These are phyloP conservation scores for Talaromyces borbonicus DNA, from an alignment of 495 filamentous ascomycete species.

Conservation along the genomic window DNA sequence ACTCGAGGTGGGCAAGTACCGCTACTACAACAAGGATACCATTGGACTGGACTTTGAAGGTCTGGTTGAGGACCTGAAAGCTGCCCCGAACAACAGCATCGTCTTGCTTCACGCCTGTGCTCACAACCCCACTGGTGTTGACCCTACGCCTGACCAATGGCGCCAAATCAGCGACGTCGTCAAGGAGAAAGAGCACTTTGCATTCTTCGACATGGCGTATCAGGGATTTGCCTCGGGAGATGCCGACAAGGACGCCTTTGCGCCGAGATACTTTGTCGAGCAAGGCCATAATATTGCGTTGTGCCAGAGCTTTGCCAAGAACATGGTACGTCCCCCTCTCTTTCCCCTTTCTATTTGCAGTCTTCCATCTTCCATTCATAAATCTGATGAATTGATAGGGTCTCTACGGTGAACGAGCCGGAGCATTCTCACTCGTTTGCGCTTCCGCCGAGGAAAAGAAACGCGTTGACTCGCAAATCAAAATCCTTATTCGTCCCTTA, in stretches of 20 bases:
- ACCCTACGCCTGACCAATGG: slow-evolving; percentile 91
- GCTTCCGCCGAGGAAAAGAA: slow-evolving; percentile 83
- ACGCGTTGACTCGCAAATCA: slow-evolving; percentile 93
- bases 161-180: slow-evolving; percentile 80
- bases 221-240: slow-evolving; percentile 94
- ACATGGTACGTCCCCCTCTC: slow-evolving; percentile 60
- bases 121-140: slow-evolving; percentile 97
- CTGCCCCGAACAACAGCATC: slow-evolving; percentile 73
- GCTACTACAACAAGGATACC: slow-evolving; percentile 98
- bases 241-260: slow-evolving; percentile 86
- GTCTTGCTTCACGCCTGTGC: slow-evolving; percentile 95
- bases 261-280: slow-evolving; percentile 81
- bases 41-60: slow-evolving; percentile 97
- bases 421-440: slow-evolving; percentile 89
- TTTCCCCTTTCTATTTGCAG: background rate
- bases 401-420: slow-evolving; percentile 96
- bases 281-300: slow-evolving; percentile 85
- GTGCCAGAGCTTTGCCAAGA: slow-evolving; percentile 97
- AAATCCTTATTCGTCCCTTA: slow-evolving; percentile 92
- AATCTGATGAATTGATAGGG: slow-evolving; percentile 41
- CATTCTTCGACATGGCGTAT: slow-evolving; percentile 99
- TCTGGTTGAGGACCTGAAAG: slow-evolving; percentile 82
- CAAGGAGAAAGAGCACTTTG: slow-evolving; percentile 81
- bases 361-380: background rate
- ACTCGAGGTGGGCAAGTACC: slow-evolving; percentile 83